These are phyloP conservation scores for Theobroma cacao DNA, from an alignment of 345 rosid species.

Conservation along the genomic window DNA sequence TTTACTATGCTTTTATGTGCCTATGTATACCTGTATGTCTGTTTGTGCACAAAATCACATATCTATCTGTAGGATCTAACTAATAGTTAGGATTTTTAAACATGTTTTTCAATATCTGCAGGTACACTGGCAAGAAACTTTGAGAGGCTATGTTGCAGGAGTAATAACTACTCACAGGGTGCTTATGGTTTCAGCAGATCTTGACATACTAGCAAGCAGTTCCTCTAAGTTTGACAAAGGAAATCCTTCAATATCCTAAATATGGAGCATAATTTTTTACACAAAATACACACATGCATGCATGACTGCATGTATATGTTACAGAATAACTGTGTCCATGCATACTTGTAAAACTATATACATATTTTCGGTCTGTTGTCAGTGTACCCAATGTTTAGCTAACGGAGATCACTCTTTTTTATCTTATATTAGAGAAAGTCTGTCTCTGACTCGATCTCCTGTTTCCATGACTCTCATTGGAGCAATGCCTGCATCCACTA, in stretches of 20 bases:
- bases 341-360: background rate
- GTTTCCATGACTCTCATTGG: background rate
- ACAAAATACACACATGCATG: background rate
- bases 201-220: conserved; percentile 83
- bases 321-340: background rate
- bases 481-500: background rate
- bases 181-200: conserved; percentile 84
- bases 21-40: background rate
- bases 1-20: background rate
- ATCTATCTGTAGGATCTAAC: background rate
- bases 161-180: conserved; percentile 91
- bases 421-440: background rate
- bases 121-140: conserved; percentile 98
- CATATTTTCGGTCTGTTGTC: background rate
- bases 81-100: background rate
- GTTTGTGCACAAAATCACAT: background rate
- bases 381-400: background rate
- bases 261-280: background rate
- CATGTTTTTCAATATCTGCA: conserved; percentile 23
- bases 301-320: background rate
- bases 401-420: background rate
- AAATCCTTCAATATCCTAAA: conserved; percentile 90
- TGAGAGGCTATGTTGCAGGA: conserved; percentile 90
- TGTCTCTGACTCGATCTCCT: background rate
- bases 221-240: conserved; percentile 85